phyloP scores from a whole-genome alignment of 108 stramenopile species.

The Skeletonema menzelii region DNA sequence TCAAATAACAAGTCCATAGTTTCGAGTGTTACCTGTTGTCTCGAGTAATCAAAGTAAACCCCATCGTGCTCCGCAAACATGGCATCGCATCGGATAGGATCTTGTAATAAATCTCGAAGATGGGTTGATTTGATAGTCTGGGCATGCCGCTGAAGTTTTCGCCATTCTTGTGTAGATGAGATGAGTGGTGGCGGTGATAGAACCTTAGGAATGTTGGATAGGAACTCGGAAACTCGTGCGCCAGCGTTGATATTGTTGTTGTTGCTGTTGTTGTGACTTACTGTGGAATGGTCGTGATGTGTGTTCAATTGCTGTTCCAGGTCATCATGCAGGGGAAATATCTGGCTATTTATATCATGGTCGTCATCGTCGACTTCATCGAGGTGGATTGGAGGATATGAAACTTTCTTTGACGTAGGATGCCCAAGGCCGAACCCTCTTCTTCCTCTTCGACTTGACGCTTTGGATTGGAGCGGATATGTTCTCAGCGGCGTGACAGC shows the following conservation, averaged over 20 bases:
- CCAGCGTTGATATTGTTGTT: background rate
- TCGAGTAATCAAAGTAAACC: slow-evolving; percentile 84
- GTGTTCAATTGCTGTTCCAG: slow-evolving; percentile 1
- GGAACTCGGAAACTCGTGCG: slow-evolving; percentile 8
- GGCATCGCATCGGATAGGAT: slow-evolving; percentile 59
- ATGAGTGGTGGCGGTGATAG: slow-evolving; percentile 47
- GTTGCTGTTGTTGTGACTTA: background rate
- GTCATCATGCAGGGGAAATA: background rate
- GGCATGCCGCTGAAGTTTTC: slow-evolving; percentile 63
- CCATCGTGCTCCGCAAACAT: slow-evolving; percentile 89
- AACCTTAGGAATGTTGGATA: slow-evolving; percentile 10
- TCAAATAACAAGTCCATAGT: slow-evolving; percentile 82
- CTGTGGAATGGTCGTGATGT: slow-evolving; percentile 7
- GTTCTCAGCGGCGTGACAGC: background rate
- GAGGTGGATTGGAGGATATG: slow-evolving; percentile 5
- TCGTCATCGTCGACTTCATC: slow-evolving; percentile 12
- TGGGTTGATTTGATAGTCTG: slow-evolving; percentile 59
- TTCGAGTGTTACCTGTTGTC: slow-evolving; percentile 77
- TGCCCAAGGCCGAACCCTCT: slow-evolving; percentile 21
- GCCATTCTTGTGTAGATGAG: slow-evolving; percentile 75
- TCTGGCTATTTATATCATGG: background rate
- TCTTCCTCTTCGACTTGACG: slow-evolving; percentile 17
- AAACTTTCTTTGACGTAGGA: slow-evolving; percentile 27
- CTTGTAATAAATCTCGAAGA: slow-evolving; percentile 76
- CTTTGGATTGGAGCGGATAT: slow-evolving; percentile 16